Conservation (phyloP, 2,329 filamentous ascomycete species). For the Monilinia fructicola region DNA sequence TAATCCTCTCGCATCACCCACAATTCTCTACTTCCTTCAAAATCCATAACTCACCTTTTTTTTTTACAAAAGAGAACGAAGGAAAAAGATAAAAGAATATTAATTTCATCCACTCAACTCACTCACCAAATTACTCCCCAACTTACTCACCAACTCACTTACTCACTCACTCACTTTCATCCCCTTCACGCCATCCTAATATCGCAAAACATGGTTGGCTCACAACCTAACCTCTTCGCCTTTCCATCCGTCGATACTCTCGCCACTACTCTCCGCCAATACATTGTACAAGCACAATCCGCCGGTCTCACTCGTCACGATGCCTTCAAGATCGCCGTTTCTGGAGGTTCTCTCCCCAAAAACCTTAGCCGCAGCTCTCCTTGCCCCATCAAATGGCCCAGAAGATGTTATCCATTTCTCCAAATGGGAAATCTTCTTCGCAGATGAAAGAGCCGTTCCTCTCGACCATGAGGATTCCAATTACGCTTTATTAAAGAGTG, state of each 20-base stretch:
- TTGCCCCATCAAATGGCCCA: constrained; percentile 51
- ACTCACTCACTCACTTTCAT: background rate
- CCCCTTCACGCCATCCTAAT: background rate
- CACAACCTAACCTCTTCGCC: constrained; percentile 69
- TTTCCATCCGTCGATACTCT: constrained; percentile 71
- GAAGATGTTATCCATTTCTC: constrained; percentile 70
- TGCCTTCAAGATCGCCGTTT: constrained; percentile 88
- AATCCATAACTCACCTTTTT: background rate
- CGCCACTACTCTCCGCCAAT: constrained; percentile 74
- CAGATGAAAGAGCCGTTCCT: constrained; percentile 92
- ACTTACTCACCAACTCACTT: background rate
- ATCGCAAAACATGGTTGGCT: constrained; percentile 32
- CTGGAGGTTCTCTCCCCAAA: constrained; percentile 91
- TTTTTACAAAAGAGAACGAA: background rate
- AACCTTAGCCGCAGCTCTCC: constrained; percentile 79
- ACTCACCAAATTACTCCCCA: background rate
- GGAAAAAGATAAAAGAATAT: background rate
- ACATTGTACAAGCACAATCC: constrained; percentile 79
- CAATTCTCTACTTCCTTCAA: background rate
- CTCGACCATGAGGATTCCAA: constrained; percentile 93
- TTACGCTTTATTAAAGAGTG: constrained; percentile 81
- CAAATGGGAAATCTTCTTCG: constrained; percentile 98
- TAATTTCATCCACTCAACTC: background rate
- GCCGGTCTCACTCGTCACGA: constrained; percentile 76
- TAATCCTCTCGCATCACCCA: constrained; percentile 14